A percentile compares a stretch with the other conserved stretches of the same genome.
These are phyloP conservation scores for Debaryomyces coudertii DNA, from an alignment of 1,139 yeast genomes.

Conservation along the genomic window DNA sequence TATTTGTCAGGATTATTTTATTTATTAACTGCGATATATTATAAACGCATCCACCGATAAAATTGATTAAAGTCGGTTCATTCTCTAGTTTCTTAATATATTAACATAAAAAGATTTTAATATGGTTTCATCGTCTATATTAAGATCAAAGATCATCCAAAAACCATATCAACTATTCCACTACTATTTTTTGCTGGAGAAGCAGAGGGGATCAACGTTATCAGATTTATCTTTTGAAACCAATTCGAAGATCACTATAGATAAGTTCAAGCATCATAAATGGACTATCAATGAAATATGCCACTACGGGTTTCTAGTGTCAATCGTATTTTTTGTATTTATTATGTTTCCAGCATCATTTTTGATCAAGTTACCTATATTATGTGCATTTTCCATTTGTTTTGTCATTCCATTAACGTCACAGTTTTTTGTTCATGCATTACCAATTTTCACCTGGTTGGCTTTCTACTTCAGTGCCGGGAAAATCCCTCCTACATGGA, in stretches of 20 bases:
- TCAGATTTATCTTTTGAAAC: conserved; percentile 64
- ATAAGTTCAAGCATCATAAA: conserved; percentile 51
- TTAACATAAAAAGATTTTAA: not conserved
- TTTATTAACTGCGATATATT: conserved; percentile 2
- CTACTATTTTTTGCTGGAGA: conserved; percentile 60
- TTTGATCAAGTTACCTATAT: conserved; percentile 47
- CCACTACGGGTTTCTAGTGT: conserved; percentile 55
- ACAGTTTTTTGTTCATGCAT: conserved; percentile 83
- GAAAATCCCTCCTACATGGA: conserved; percentile 73
- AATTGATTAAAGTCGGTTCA: not conserved
- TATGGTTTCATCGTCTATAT: conserved; percentile 23
- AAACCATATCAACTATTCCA: conserved; percentile 51
- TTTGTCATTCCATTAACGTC: conserved; percentile 74
- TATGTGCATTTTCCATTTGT: conserved; percentile 37
- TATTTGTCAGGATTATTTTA: not conserved
- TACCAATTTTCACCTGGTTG: conserved; percentile 89
- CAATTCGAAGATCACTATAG: conserved; percentile 53
- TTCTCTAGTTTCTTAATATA: not conserved
- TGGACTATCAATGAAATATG: conserved; percentile 49
- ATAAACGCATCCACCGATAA: not conserved
- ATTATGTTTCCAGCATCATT: conserved; percentile 56
- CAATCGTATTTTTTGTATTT: conserved; percentile 55
- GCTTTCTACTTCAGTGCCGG: conserved; percentile 80
- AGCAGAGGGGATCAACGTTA: conserved; percentile 55
- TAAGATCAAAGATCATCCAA: conserved; percentile 39